phyloP scores from a whole-genome alignment of 2,329 filamentous ascomycete genomes.

The Penicillium sp. region DNA sequence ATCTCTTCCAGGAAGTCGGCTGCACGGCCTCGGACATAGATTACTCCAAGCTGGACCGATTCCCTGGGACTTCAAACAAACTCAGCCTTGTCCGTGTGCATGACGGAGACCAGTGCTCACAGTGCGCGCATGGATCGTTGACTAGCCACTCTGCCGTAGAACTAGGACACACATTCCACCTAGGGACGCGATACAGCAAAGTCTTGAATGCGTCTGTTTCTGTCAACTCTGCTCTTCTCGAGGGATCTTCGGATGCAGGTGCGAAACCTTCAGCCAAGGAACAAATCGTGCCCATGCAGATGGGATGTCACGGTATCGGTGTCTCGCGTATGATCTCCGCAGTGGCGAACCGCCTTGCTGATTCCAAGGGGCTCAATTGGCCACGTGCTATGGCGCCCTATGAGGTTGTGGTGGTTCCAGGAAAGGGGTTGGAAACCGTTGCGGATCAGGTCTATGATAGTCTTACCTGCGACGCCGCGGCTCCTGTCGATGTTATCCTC shows the following conservation, averaged over 20 bases:
- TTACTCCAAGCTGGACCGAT: conserved; percentile 38
- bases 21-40: conserved; percentile 33
- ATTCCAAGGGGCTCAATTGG: conserved; percentile 79
- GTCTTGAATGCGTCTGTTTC: conserved; percentile 67
- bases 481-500: conserved; percentile 62
- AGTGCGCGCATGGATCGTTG: conserved; percentile 65
- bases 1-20: conserved; percentile 32
- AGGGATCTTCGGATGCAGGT: conserved; percentile 14
- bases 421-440: conserved; percentile 48
- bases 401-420: conserved; percentile 67
- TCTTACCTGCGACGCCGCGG: conserved; percentile 41
- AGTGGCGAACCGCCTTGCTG: conserved; percentile 72
- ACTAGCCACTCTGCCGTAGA: conserved; percentile 74
- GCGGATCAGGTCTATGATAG: conserved; percentile 64
- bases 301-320: conserved; percentile 97
- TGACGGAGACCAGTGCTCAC: conserved; percentile 70
- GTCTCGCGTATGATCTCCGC: conserved; percentile 88
- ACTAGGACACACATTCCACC: conserved; percentile 90
- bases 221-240: conserved; percentile 35
- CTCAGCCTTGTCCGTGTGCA: conserved; percentile 66
- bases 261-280: conserved; percentile 28
- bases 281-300: conserved; percentile 65
- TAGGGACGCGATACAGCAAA: conserved; percentile 82
- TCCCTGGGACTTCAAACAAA: conserved; percentile 42
- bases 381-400: conserved; percentile 83